These are phyloP conservation scores for Articulospora tetracladia DNA, from an alignment of 495 filamentous ascomycete genomes.

Conservation along the genomic window DNA sequence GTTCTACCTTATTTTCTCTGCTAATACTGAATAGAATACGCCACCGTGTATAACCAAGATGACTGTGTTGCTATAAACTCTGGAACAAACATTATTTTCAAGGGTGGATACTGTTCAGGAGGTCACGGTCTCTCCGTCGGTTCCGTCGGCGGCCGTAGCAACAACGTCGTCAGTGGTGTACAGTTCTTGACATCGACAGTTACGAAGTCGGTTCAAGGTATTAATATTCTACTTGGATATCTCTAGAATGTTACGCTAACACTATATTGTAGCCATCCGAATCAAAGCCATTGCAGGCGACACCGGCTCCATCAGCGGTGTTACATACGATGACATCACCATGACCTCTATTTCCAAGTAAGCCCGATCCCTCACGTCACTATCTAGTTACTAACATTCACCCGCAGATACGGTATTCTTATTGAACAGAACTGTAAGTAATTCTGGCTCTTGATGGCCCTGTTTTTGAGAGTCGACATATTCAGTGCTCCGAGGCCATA, in stretches of 20 bases:
- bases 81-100: slow-evolving; percentile 50
- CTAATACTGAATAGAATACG: slow-evolving; percentile 36
- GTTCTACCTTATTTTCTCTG: background rate
- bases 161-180: slow-evolving; percentile 1
- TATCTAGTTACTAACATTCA: background rate
- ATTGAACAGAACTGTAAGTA: slow-evolving; percentile 66
- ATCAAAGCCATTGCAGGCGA: background rate
- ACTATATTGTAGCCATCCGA: slow-evolving; percentile 34
- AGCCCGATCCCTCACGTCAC: background rate
- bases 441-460: no score
- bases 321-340: slow-evolving; percentile 3
- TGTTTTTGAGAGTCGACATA: no score
- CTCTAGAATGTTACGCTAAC: background rate
- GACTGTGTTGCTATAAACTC: slow-evolving; percentile 62
- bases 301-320: slow-evolving; percentile 36
- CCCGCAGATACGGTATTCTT: slow-evolving; percentile 53
- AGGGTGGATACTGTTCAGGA: slow-evolving; percentile 45
- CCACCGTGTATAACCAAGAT: slow-evolving; percentile 59
- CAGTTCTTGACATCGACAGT: background rate
- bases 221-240: background rate
- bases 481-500: no score
- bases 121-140: slow-evolving; percentile 50
- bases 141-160: slow-evolving; percentile 26
- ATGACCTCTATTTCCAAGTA: slow-evolving; percentile 1
- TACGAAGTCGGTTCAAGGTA: slow-evolving; percentile 1